Evolutionary conservation across 768 basidiomycete species (phyloP).

Genomic region (Grammothele lineata): DNA sequence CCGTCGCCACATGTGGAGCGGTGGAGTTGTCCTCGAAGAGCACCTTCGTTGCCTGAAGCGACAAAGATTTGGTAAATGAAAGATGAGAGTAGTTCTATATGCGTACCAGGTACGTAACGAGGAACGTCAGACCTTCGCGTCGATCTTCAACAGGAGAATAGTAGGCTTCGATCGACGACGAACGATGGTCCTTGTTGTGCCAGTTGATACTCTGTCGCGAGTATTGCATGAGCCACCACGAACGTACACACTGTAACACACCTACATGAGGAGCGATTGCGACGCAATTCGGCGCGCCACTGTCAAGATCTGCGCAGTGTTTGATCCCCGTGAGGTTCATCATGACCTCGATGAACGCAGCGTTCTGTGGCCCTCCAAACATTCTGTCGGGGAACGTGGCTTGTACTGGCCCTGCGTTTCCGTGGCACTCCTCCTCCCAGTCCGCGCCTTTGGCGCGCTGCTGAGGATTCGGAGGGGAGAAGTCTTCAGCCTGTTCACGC

Average conservation of each 20-base stretch:
- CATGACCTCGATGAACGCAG: constrained; percentile 47
- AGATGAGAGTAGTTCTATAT: neutral
- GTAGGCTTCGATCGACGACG: constrained; percentile 52
- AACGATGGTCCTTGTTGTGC: constrained; percentile 36
- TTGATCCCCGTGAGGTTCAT: constrained; percentile 44
- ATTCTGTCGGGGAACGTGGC: constrained; percentile 47
- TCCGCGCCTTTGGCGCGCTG: constrained; percentile 44
- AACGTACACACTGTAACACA: too few relatives aligned
- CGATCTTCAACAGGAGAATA: constrained; percentile 46
- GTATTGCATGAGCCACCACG: too few relatives aligned
- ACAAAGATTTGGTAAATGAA: neutral
- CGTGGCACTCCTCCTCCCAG: constrained; percentile 43
- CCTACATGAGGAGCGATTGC: constrained; percentile 40
- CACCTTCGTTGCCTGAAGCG: constrained; percentile 33
- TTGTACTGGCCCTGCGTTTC: constrained; percentile 48
- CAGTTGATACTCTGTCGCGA: constrained; percentile 30
- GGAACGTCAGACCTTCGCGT: constrained; percentile 46
- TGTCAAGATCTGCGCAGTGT: constrained; percentile 47
- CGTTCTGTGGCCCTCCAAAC: constrained; percentile 35
- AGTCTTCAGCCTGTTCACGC: constrained; percentile 37
- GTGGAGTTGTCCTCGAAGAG: constrained; percentile 26
- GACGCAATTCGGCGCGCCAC: constrained; percentile 52
- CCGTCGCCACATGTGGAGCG: constrained; percentile 39
- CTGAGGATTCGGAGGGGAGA: constrained; percentile 42
- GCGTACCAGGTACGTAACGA: constrained; percentile 22